A percentile compares a stretch with the other conserved stretches of the same genome.
Conservation (phyloP, 75 land plant species). For the Picea glauca region DNA sequence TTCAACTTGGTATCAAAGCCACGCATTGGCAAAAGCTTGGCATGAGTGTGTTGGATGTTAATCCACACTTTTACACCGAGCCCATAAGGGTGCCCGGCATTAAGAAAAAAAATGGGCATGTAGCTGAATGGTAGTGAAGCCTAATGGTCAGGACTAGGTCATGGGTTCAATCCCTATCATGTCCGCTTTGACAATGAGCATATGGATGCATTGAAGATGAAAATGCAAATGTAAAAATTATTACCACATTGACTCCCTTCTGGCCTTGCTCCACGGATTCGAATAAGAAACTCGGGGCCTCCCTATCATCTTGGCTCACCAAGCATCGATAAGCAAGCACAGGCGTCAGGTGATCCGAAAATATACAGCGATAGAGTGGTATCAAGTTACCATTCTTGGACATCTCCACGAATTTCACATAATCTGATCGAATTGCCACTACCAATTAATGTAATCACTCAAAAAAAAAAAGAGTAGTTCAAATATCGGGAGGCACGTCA, state of each 20-base stretch:
- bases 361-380: conserved; percentile 71
- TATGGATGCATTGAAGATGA: too few species aligned
- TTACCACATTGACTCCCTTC: conserved; percentile 38
- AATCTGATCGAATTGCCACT: conserved; percentile 19
- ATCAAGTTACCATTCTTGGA: conserved; percentile 68
- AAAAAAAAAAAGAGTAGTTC: not conserved
- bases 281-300: conserved; percentile 89
- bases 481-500: not conserved
- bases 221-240: too few species aligned
- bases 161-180: too few species aligned
- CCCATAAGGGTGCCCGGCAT: too few species aligned
- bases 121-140: too few species aligned
- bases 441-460: not conserved
- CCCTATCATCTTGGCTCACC: conserved; percentile 82
- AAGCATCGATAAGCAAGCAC: conserved; percentile 91
- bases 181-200: too few species aligned
- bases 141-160: too few species aligned
- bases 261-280: conserved; percentile 74
- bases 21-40: too few species aligned
- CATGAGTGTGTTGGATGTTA: too few species aligned
- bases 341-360: conserved; percentile 89
- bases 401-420: conserved; percentile 46
- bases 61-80: too few species aligned
- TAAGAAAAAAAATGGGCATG: too few species aligned
- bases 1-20: too few species aligned